Evolutionary conservation across 1,139 yeast genomes (phyloP), one percentile per base, ranked within the genome.

Genomic region (Hansenula lynferdii): DNA sequence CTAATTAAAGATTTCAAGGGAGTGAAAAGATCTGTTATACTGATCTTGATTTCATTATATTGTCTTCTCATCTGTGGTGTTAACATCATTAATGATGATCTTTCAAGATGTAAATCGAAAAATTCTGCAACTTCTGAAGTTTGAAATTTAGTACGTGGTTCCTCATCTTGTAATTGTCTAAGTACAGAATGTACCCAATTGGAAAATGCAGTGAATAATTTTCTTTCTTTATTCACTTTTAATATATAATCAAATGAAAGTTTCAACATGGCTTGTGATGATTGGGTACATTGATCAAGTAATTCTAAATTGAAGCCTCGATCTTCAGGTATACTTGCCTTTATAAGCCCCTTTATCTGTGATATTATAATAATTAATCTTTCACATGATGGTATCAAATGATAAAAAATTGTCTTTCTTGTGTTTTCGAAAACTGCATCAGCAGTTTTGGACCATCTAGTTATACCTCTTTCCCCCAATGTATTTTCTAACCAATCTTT

Each of bases 381-480:
- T 45, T 85, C 94, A 34, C 75, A 52, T 0, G 74, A 72, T 1
- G 85, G 78, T 1, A 83, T 64, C 16, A 82, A 45, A 40, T 71
- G 70, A 35, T 73, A 69, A 46, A 74, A 75, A 2, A 76, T 47
- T 1, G 62, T 53, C 42, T 72, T 69, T 38, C 79, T 60, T 1
- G 70, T 57, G 31, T 57, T 55, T 28, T 80, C 85, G 52, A 74
- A 80, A 6, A 70, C 62, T 0, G 67, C 52, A 32, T 67, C 50
- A 3, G 84, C 82, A 18, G 71, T 44, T 40, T 71, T 73, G 10
- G 62, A 60, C 74, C 90, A 74, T 48, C 75, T 68, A 46, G 76
- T 79, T 31, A 77, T 58, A 11, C 87, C 89, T 43, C 85, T 64
- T 44, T 85, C 92, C 2, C 86, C 89, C 29, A 85, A 64, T 20